Evolutionary conservation across 2,329 filamentous ascomycete species (phyloP), one percentile per base, ranked within the genome.

Genomic region (Arachnomyces sp.): DNA sequence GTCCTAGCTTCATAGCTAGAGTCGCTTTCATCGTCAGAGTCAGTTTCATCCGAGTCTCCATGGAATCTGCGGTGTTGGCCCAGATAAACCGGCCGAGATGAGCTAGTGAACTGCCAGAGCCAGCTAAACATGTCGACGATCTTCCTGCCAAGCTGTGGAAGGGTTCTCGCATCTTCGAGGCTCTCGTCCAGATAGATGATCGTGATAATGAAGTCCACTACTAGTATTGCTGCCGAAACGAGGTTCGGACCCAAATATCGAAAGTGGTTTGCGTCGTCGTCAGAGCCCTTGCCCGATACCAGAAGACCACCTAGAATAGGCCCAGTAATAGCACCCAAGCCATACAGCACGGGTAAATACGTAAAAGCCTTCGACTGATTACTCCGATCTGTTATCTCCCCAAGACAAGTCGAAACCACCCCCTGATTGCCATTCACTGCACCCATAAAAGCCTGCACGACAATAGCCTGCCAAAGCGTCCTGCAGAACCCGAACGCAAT

Each of bases 291-390:
- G 34, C 71, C 72, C 33, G 81, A 76, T 0, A 94, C 84, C 40
- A 96, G 65, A 31, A 95, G 60, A 0, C 92, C 92, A 11, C 92
- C 92, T n/a, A 96, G 65, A 1, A 93, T 79, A 0, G 92, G 92
- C 0, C 92, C 92, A 0, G 89, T 92, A 45, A 98, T 94, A 32
- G 85, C 86, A 13, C 92, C 92, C 28, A 98, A 71, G 3, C 90
- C 90, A 62, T 98, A 98, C n/a, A 96, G 82, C 30, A 96, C 83
- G 0, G 92, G 92, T 31, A 98, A 70, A 67, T 94, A 98, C 2
- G 85, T 92, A 54, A 98, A 98, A 0, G 88, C 92, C 39, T 77
- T 76, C 55, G 86, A 92, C 70, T 98, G 92, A 60, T 98, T 98
- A 48, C 83, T 92, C 40, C 87, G 79, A 58, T 96, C 89, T 2